phyloP scores from a whole-genome alignment of 1,139 yeast genomes.

The Meyerozyma smithsonii region DNA sequence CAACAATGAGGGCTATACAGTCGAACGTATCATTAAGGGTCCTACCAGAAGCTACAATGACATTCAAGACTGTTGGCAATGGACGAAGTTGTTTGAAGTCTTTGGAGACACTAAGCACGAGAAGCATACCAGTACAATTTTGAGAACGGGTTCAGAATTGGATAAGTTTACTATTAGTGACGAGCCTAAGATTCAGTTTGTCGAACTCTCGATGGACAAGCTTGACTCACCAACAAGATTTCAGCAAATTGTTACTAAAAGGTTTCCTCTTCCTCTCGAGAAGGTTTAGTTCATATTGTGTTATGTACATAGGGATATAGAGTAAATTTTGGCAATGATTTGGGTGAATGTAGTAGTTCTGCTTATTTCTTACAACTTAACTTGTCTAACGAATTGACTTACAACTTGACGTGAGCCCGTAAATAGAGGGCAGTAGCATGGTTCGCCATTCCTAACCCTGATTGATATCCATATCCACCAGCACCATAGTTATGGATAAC shows the following conservation, averaged over 20 bases:
- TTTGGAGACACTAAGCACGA: slow-evolving; percentile 56
- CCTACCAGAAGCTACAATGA: slow-evolving; percentile 74
- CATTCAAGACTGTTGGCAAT: slow-evolving; percentile 72
- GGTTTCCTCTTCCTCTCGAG: not conserved
- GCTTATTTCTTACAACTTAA: not conserved
- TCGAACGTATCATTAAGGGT: slow-evolving; percentile 80
- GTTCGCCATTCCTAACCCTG: slow-evolving; percentile 61
- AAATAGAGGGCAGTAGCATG: slow-evolving; percentile 5
- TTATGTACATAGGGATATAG: too few relatives aligned
- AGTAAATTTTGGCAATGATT: not conserved
- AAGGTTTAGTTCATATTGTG: too few relatives aligned
- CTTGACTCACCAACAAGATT: slow-evolving; percentile 47
- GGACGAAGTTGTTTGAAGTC: slow-evolving; percentile 59
- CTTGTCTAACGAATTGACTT: too few relatives aligned
- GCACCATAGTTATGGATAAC: slow-evolving; percentile 69
- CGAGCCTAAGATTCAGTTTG: slow-evolving; percentile 40
- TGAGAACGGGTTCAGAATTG: slow-evolving; percentile 27
- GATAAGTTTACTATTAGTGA: slow-evolving; percentile 16
- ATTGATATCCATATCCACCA: slow-evolving; percentile 68
- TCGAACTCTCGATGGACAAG: slow-evolving; percentile 55
- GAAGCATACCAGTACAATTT: slow-evolving; percentile 28
- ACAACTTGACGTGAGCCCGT: too few relatives aligned
- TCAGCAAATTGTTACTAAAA: not conserved
- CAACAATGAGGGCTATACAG: slow-evolving; percentile 83
- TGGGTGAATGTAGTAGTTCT: not conserved